Percentiles rank a stretch among this genome's conserved stretches.
Evolutionary conservation across 768 basidiomycete genomes (phyloP).

Genomic region (Hortiboletus campestris): DNA sequence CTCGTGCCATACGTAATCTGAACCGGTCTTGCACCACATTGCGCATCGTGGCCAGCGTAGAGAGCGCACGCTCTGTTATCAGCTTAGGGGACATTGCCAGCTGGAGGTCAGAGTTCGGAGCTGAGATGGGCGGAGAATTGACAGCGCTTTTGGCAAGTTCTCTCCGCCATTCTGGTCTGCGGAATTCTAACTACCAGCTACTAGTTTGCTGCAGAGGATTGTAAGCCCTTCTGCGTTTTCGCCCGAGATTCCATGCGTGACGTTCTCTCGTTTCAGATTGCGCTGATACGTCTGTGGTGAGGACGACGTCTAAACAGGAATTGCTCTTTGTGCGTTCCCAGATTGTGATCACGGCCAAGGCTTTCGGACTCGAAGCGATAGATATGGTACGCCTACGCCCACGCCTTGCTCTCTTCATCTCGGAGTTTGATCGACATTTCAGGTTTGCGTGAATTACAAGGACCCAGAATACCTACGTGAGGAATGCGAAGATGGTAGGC

Average conservation of each 20-base stretch:
- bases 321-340: conserved; percentile 81
- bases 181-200: background rate
- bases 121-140: conserved; percentile 50
- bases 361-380: conserved; percentile 80
- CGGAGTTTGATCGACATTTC: conserved; percentile 1
- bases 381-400: conserved; percentile 67
- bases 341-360: conserved; percentile 78
- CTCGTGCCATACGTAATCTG: conserved; percentile 31
- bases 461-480: conserved; percentile 61
- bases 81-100: conserved; percentile 67
- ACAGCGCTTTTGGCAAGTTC: conserved; percentile 55
- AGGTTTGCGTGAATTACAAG: conserved; percentile 91
- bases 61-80: conserved; percentile 73
- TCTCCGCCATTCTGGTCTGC: background rate
- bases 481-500: conserved; percentile 76
- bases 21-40: conserved; percentile 39
- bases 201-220: conserved; percentile 95
- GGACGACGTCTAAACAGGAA: conserved; percentile 72
- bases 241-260: background rate
- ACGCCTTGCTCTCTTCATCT: background rate
- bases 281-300: conserved; percentile 80
- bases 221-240: conserved; percentile 40
- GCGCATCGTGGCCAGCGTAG: conserved; percentile 76
- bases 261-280: conserved; percentile 60
- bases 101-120: conserved; percentile 55